These are phyloP conservation scores for Colletotrichum lupini DNA, from an alignment of 2,329 filamentous ascomycete species.

Conservation along the genomic window DNA sequence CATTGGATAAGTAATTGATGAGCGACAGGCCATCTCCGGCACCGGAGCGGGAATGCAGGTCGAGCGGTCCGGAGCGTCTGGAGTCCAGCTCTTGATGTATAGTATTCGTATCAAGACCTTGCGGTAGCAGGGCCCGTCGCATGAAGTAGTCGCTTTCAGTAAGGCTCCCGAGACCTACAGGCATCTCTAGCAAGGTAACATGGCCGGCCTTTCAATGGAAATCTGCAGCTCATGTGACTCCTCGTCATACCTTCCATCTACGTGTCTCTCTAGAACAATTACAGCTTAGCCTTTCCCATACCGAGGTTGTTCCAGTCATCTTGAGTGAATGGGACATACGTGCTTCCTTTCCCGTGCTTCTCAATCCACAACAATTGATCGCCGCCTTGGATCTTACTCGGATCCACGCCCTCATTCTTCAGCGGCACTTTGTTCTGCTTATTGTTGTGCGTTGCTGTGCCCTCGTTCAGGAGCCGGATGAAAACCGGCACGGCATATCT, in stretches of 20 bases:
- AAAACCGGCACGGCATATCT: constrained; percentile 83
- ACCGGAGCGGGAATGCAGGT: background rate
- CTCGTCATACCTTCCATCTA: background rate
- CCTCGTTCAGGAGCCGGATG: constrained; percentile 68
- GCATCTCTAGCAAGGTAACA: background rate
- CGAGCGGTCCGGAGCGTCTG: background rate
- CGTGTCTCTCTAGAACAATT: background rate
- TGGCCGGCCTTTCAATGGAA: too few relatives aligned
- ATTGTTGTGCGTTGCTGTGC: constrained; percentile 74
- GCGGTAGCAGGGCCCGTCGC: background rate
- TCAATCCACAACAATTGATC: constrained; percentile 67
- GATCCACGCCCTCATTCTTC: constrained; percentile 46
- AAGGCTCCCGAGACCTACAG: background rate
- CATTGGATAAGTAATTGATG: background rate
- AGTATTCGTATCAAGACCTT: background rate
- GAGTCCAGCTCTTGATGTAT: too few relatives aligned
- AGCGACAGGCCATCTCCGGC: background rate
- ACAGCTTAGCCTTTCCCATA: constrained; percentile 21
- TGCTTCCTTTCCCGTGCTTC: constrained; percentile 55
- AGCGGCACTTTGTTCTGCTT: constrained; percentile 82
- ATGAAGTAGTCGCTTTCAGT: background rate
- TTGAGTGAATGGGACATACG: constrained; percentile 69
- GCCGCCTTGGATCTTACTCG: constrained; percentile 38
- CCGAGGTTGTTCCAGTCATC: constrained; percentile 62
- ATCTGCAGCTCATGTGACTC: background rate